phyloP scores from a whole-genome alignment of 805 yeast species.

The Teunomyces tritomae region DNA sequence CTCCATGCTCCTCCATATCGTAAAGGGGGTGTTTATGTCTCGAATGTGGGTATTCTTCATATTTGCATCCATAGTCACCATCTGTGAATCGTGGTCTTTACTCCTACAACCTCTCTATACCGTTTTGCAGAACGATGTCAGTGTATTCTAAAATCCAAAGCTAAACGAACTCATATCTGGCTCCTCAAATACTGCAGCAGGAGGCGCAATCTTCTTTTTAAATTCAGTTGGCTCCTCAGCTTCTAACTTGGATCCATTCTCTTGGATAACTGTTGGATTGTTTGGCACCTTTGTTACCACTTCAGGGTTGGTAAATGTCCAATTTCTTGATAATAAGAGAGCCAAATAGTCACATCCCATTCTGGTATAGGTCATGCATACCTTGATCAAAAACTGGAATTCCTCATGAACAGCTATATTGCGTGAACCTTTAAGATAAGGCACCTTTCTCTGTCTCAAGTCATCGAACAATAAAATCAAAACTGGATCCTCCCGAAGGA shows the following conservation, averaged over 20 bases:
- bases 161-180: constrained; percentile 76
- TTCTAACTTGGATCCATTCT: not conserved
- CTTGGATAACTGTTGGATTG: not conserved
- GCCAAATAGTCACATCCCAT: constrained; percentile 92
- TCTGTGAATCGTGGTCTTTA: constrained; percentile 11
- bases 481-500: constrained; percentile 78
- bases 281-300: not conserved
- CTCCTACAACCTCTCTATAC: constrained; percentile 8
- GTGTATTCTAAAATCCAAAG: constrained; percentile 32
- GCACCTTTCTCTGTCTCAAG: constrained; percentile 52
- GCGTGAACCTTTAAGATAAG: constrained; percentile 49
- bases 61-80: constrained; percentile 11
- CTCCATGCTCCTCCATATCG: constrained; percentile 15
- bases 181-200: constrained; percentile 57
- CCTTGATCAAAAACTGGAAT: constrained; percentile 57
- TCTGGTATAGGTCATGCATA: constrained; percentile 65
- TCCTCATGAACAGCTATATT: constrained; percentile 49
- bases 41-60: constrained; percentile 17
- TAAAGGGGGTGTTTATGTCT: constrained; percentile 15
- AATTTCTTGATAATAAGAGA: constrained; percentile 56
- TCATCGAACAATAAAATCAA: constrained; percentile 62
- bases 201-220: constrained; percentile 31
- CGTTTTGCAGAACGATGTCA: not conserved
- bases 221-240: not conserved
- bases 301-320: constrained; percentile 52